Conservation (phyloP, 176 grass and related monocot species). For the Zea luxurians region DNA sequence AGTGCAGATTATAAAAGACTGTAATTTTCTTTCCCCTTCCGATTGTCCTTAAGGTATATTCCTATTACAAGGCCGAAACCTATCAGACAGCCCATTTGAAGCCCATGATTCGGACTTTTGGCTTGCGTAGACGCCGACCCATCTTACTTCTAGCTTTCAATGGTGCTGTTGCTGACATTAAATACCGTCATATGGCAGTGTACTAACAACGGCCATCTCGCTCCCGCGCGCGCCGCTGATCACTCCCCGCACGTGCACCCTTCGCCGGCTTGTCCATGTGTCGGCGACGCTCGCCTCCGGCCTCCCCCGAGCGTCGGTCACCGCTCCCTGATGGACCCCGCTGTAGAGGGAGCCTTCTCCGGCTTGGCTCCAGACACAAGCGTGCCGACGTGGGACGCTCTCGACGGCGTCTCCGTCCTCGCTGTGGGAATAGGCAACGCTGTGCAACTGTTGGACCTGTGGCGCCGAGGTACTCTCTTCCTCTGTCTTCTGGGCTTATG, state of each 20-base stretch:
- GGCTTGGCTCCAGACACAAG: conserved; percentile 5
- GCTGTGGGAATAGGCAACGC: conserved; percentile 46
- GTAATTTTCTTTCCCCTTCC: too few species aligned
- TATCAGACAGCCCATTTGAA: too few species aligned
- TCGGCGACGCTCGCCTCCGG: neutral
- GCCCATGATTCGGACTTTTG: too few species aligned
- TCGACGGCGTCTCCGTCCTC: conserved; percentile 57
- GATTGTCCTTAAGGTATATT: too few species aligned
- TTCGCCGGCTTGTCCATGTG: neutral
- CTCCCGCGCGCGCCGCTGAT: neutral
- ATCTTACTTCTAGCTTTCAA: too few species aligned
- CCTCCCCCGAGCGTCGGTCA: neutral
- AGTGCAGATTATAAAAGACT: too few species aligned
- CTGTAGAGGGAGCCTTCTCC: conserved; percentile 11
- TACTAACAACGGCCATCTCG: conserved; percentile 19
- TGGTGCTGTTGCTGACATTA: too few species aligned
- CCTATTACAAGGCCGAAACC: too few species aligned
- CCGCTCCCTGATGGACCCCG: neutral
- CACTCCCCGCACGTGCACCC: neutral
- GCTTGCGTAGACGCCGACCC: too few species aligned
- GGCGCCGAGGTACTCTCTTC: conserved; percentile 49
- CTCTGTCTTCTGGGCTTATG: neutral
- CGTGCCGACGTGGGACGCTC: conserved; percentile 39
- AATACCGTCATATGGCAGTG: too few species aligned
- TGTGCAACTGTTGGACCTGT: conserved; percentile 60